Evolutionary conservation across 208 protist genomes (phyloP), one percentile per base, ranked within the genome.

Genomic region (Crithidia bombi): DNA sequence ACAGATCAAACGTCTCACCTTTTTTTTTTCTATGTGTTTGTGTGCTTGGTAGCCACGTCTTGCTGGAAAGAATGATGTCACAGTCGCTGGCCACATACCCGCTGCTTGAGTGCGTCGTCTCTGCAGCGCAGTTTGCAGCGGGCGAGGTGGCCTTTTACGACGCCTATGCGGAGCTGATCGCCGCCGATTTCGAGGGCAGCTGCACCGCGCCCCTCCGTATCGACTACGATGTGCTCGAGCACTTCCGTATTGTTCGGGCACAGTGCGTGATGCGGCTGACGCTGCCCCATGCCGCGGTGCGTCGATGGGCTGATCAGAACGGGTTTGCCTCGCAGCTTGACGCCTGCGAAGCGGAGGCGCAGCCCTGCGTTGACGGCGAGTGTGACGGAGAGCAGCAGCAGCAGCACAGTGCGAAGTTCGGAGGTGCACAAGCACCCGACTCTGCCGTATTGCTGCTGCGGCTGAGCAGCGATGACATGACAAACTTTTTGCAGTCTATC

Each of bases 81-180:
- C 86, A 87, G 46, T 90, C 82, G 28, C 55, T 92, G 5, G 77
- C 78, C 0, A 50, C 69, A 23, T 95, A 93, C 66, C 15, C 61
- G 19, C 69, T 93, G 23, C 12, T 80, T 10, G 73, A 86, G 28
- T 95, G 87, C 73, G 73, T 93, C 56, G 77, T 90, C 7, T 67
- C 78, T 25, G 66, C 81, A 0, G 90, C 90, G 0, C 72, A 90
- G 65, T 93, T 95, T 52, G 67, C 81, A 7, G 30, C 70, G 9
- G 87, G 90, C 11, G 83, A 92, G 64, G 47, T 95, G 23, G 62
- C 71, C 54, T 95, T 95, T 61, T 90, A 89, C 66, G 65, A 82
- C 56, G 50, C 63, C 65, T 73, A 86, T 57, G 75, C 78, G 9
- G 87, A 95, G 71, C 78, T 95, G 9, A 69, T 73, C 17, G 87